Evolutionary conservation across 1,284 basidiomycete genomes (phyloP), one percentile per base, ranked within the genome.

Genomic region (Moesziomyces parantarcticus): DNA sequence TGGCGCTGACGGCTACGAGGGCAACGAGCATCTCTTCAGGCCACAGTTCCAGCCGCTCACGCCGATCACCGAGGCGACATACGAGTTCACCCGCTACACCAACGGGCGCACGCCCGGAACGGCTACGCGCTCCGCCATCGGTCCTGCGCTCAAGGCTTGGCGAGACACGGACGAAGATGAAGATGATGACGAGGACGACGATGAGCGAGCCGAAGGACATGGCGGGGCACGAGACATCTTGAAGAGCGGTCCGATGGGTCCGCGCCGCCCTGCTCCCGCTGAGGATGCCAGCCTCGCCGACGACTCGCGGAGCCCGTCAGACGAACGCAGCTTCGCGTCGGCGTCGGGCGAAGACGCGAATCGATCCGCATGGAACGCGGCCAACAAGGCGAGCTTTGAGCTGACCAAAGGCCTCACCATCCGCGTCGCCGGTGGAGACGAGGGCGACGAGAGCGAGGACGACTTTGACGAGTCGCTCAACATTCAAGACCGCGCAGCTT

Each of bases 61-160:
- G 21, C 76, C 77, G 14, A 80, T 82, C 62, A 81, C 80, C 10
- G 80, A 82, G 58, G 72, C 72, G 1, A 79, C 77, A 3, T 75
- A 61, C 56, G 79, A 81, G 48, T 60, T 76, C 42, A 78, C 79
- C 10, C 75, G 79, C 18, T 75, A 70, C 55, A 79, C 77, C 8
- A 68, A 56, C 32, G 57, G 60, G 1, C 63, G 64, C n/a, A 77
- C 75, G 45, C 75, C 75, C 3, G 70, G 59, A 22, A 76, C 74
- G 0, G 74, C 69, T 2, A 72, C 61, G 21, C 58, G 66, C 13
- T 63, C 71, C 13, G 50, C 57, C 16, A 42, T 56, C 11, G 42
- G 51, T n/a, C 48, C 58, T 13, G 50, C 48, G 16, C 48, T 62
- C 62, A 67, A 67, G 46, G 52, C 59, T 1, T 57, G 61, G 58